These are phyloP conservation scores for Xylariaceae sp. DNA, from an alignment of 2,329 filamentous ascomycete species.

Conservation along the genomic window DNA sequence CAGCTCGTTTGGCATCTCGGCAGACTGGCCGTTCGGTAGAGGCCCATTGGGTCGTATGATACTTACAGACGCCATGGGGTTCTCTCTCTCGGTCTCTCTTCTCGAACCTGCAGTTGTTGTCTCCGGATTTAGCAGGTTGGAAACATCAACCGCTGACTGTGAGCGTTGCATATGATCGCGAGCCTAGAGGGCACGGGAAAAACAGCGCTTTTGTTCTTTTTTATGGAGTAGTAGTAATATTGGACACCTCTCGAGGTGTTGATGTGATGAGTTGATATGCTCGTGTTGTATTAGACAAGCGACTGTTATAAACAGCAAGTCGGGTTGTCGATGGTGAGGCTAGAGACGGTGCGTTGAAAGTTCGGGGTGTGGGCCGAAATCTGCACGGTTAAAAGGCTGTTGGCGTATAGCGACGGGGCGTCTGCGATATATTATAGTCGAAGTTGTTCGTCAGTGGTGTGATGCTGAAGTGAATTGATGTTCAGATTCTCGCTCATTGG, in stretches of 20 bases:
- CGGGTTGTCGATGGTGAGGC: not conserved
- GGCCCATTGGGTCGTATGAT: constrained; percentile 59
- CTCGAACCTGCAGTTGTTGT: constrained; percentile 32
- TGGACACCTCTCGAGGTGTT: not conserved
- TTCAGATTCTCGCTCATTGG: constrained; percentile 4
- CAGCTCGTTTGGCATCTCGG: constrained; percentile 63
- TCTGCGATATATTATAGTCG: not conserved
- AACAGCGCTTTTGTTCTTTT: not conserved
- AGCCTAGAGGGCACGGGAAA: constrained; percentile 30
- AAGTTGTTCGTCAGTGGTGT: constrained; percentile 3
- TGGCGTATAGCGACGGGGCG: not conserved
- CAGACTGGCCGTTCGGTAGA: constrained; percentile 54
- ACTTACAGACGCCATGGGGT: constrained; percentile 51
- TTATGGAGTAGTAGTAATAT: not conserved
- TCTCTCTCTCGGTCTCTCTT: constrained; percentile 34
- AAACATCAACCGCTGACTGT: constrained; percentile 68
- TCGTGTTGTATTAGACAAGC: not conserved
- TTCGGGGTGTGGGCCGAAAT: not conserved
- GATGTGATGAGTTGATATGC: not conserved
- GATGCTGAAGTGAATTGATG: not conserved
- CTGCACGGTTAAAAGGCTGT: not conserved
- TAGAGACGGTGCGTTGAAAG: not conserved
- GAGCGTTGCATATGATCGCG: constrained; percentile 68
- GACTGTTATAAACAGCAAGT: not conserved
- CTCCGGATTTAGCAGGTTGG: constrained; percentile 66